These are phyloP conservation scores for Penicillium sp. DNA, from an alignment of 2,329 filamentous ascomycete genomes.

Conservation along the genomic window DNA sequence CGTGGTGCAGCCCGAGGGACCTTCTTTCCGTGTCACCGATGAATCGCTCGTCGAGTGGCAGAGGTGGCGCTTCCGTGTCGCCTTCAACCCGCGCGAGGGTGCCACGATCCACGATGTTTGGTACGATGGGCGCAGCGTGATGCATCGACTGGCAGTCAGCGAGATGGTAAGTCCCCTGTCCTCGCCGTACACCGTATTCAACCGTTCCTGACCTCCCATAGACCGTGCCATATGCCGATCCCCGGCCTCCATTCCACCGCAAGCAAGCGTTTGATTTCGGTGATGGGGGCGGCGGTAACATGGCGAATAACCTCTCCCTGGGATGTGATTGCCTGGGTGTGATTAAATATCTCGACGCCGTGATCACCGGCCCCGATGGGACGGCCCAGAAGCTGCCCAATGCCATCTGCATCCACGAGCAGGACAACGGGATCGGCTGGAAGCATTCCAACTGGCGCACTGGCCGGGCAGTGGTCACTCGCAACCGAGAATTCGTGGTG, in stretches of 20 bases:
- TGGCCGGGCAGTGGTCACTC: slow-evolving; percentile 58
- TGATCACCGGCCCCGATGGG: slow-evolving; percentile 55
- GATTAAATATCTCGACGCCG: slow-evolving; percentile 63
- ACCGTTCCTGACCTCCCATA: neutral
- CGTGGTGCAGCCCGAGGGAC: slow-evolving; percentile 67
- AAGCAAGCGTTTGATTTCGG: slow-evolving; percentile 73
- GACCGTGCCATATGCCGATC: slow-evolving; percentile 64
- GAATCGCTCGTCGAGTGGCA: slow-evolving; percentile 55
- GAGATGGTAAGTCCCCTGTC: slow-evolving; percentile 60
- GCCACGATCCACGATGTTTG: slow-evolving; percentile 67
- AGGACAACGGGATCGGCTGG: slow-evolving; percentile 64
- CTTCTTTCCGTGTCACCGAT: slow-evolving; percentile 56
- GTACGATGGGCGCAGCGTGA: slow-evolving; percentile 63
- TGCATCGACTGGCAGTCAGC: slow-evolving; percentile 65
- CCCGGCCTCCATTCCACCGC: slow-evolving; percentile 62
- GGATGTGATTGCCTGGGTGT: slow-evolving; percentile 55
- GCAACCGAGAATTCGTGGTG: slow-evolving; percentile 60
- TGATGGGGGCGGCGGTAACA: slow-evolving; percentile 64
- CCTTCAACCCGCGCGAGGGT: slow-evolving; percentile 60
- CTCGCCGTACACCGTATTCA: no score
- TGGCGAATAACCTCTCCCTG: slow-evolving; percentile 63
- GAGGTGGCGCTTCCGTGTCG: slow-evolving; percentile 67
- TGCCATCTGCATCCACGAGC: slow-evolving; percentile 64
- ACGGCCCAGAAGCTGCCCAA: slow-evolving; percentile 57
- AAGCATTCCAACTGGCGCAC: slow-evolving; percentile 69